Evolutionary conservation across 75 land plant genomes (phyloP).

Genomic region (Sequoiadendron giganteum): DNA sequence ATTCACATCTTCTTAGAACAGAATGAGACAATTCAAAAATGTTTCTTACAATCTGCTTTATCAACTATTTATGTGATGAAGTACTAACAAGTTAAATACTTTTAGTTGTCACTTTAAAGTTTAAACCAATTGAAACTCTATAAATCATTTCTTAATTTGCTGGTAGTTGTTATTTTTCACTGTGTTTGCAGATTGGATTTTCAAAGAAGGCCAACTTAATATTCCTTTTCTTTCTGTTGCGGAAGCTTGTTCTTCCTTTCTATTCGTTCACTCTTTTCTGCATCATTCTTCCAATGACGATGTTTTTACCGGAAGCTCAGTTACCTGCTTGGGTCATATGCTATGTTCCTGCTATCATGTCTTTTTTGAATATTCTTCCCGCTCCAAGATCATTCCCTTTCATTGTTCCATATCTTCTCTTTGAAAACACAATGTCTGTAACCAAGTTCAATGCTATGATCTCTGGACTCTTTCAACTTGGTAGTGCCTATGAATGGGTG

Average conservation of each 20-base stretch:
- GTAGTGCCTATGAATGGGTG: constrained; percentile 76
- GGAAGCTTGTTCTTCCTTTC: constrained; percentile 71
- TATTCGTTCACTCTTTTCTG: constrained; percentile 78
- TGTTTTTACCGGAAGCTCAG: constrained; percentile 73
- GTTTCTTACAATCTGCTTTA: not conserved
- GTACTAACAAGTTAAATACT: not conserved
- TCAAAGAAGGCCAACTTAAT: constrained; percentile 62
- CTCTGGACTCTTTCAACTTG: constrained; percentile 65
- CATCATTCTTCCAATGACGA: constrained; percentile 74
- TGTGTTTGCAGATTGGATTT: constrained; percentile 39
- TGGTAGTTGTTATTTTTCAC: not conserved
- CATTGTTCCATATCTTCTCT: constrained; percentile 63
- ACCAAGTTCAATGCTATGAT: constrained; percentile 81
- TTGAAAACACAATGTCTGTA: constrained; percentile 78
- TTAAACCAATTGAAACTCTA: not conserved
- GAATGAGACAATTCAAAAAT: not conserved
- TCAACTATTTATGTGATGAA: not conserved
- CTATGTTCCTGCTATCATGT: constrained; percentile 71
- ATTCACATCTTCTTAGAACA: not conserved
- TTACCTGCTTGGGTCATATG: constrained; percentile 76
- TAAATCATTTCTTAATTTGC: not conserved
- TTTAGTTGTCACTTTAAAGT: not conserved
- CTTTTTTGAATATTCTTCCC: constrained; percentile 58
- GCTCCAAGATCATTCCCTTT: constrained; percentile 71
- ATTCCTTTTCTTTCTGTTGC: constrained; percentile 63